A percentile compares a stretch with the other conserved stretches of the same genome.
phyloP scores from a whole-genome alignment of 192 early-diverging fungal species.

The Mortierella antarctica region DNA sequence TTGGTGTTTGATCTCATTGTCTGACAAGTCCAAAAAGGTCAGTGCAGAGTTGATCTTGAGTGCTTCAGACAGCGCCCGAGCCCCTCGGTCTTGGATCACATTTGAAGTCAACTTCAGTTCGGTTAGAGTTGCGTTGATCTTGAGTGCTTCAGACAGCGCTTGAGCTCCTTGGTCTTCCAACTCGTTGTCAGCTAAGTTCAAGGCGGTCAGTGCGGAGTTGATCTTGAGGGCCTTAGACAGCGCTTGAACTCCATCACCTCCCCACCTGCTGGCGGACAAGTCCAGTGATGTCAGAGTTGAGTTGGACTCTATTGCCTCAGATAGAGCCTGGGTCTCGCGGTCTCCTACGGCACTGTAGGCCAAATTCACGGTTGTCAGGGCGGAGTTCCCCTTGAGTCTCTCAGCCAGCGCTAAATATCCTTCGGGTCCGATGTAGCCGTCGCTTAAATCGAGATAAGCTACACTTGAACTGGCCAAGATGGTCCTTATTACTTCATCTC shows the following conservation, averaged over 20 bases:
- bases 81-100: not conserved
- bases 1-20: not conserved
- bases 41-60: constrained; percentile 4
- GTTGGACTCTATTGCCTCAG: constrained; percentile 14
- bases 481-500: not conserved
- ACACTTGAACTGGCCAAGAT: not conserved
- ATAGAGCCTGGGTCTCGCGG: not conserved
- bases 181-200: too few species aligned
- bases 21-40: not conserved
- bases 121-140: constrained; percentile 3
- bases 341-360: not conserved
- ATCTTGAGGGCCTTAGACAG: constrained; percentile 3
- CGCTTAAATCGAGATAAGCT: too few species aligned
- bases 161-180: too few species aligned
- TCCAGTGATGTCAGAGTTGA: constrained; percentile 8
- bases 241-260: too few species aligned
- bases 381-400: constrained; percentile 4
- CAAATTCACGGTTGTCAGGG: not conserved
- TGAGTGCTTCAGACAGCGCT: constrained; percentile 1
- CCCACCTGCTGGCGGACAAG: too few species aligned
- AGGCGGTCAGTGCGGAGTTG: constrained; percentile 2
- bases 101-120: not conserved
- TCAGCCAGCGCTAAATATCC: not conserved
- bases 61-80: not conserved
- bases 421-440: too few species aligned